These are phyloP conservation scores for Fagopyrum tataricum DNA, from an alignment of 148 eudicot genomes.

Conservation along the genomic window DNA sequence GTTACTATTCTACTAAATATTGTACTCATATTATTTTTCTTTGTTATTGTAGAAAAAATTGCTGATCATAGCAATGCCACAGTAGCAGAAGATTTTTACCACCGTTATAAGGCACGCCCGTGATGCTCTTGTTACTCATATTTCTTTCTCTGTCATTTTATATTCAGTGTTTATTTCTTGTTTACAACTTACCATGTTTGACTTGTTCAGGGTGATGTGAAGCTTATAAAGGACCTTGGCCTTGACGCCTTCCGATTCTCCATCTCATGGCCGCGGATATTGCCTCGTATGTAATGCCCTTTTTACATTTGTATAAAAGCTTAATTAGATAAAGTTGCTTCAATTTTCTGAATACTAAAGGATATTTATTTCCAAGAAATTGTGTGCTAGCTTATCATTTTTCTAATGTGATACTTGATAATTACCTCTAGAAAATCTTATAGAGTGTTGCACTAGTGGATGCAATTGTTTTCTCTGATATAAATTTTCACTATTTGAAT, in stretches of 20 bases:
- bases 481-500: background rate
- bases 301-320: background rate
- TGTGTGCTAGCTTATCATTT: background rate
- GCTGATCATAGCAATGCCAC: constrained; percentile 1
- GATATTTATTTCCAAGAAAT: too few relatives aligned
- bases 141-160: background rate
- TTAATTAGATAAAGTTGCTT: too few relatives aligned
- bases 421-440: background rate
- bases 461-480: background rate
- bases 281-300: background rate
- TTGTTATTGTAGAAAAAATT: constrained; percentile 2
- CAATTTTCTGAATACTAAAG: too few relatives aligned
- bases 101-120: background rate
- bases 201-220: background rate
- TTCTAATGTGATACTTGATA: background rate
- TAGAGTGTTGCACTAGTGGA: background rate
- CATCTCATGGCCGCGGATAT: constrained; percentile 8
- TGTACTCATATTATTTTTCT: background rate
- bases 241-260: constrained; percentile 7
- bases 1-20: background rate
- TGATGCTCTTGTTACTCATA: background rate
- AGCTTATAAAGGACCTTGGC: background rate
- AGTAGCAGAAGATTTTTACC: background rate
- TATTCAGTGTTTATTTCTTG: background rate
- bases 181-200: background rate